These are phyloP conservation scores for Ceratocystis colombiana DNA, from an alignment of 2,329 filamentous ascomycete genomes.

Conservation along the genomic window DNA sequence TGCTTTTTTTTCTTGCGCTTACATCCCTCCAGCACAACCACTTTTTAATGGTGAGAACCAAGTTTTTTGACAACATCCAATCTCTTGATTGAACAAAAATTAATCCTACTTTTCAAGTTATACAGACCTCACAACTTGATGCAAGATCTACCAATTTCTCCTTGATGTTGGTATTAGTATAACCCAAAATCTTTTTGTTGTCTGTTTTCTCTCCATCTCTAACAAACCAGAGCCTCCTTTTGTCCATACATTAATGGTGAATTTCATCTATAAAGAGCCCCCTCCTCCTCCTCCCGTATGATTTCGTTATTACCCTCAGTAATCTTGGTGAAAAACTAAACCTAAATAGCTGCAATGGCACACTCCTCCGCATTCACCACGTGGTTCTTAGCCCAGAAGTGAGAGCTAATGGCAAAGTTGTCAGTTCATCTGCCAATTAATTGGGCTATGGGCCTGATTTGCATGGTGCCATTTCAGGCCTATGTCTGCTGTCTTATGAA, in stretches of 20 bases:
- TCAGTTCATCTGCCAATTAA: conserved; percentile 6
- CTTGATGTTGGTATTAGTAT: background rate
- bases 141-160: background rate
- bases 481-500: conserved; percentile 19
- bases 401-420: conserved; percentile 7
- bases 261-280: conserved; percentile 1
- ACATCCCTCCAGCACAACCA: background rate
- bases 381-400: conserved; percentile 15
- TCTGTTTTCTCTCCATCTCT: background rate
- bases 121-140: background rate
- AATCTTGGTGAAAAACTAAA: background rate
- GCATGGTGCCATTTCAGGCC: conserved; percentile 18
- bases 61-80: background rate
- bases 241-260: background rate
- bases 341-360: conserved; percentile 1
- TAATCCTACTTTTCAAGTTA: background rate
- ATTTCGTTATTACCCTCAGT: background rate
- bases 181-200: background rate
- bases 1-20: background rate
- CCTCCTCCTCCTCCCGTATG: conserved; percentile 1
- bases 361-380: conserved; percentile 1
- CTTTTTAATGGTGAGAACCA: no score
- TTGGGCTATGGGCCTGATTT: conserved; percentile 12
- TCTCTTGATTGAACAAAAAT: background rate
- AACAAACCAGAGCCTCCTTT: background rate